Evolutionary conservation across 768 basidiomycete species (phyloP).

Genomic region (Neoboletus subvelutipes): DNA sequence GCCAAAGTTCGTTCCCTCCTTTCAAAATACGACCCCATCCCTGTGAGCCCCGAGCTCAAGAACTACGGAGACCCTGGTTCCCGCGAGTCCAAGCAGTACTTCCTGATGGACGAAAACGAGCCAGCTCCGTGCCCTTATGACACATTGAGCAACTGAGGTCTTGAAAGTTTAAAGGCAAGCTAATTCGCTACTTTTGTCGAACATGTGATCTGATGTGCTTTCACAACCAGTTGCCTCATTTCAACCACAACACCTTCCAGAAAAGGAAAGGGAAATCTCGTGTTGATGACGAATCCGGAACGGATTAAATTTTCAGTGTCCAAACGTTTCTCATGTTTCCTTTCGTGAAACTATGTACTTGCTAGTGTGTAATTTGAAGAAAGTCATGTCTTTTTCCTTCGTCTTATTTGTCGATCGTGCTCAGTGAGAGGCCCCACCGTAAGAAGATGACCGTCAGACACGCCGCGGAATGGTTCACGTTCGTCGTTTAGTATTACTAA

Average conservation of each 20-base stretch:
- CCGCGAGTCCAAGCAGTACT: conserved; percentile 24
- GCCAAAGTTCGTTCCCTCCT: conserved; percentile 18
- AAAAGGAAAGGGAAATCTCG: not conserved
- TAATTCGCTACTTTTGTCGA: not conserved
- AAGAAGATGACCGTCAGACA: not conserved
- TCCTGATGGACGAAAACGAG: conserved; percentile 23
- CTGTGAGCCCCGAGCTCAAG: conserved; percentile 23
- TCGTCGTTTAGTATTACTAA: not conserved
- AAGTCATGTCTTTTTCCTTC: not conserved
- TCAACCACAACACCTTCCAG: conserved; percentile 5
- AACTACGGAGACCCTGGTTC: conserved; percentile 23
- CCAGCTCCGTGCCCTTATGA: conserved; percentile 21
- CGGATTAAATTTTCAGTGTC: not conserved
- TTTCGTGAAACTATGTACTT: not conserved
- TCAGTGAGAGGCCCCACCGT: not conserved
- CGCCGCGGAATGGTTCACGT: too few species aligned
- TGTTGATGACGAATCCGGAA: not conserved
- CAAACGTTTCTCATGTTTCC: not conserved
- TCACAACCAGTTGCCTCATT: not conserved
- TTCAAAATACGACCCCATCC: conserved; percentile 20
- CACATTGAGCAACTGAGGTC: not conserved
- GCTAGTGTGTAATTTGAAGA: not conserved
- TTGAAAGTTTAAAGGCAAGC: conserved; percentile 3
- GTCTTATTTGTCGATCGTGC: not conserved
- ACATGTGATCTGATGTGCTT: not conserved